A percentile compares a stretch with the other conserved stretches of the same genome.
phyloP scores from a whole-genome alignment of 768 basidiomycete genomes.

The Hemileccinum impolitum region DNA sequence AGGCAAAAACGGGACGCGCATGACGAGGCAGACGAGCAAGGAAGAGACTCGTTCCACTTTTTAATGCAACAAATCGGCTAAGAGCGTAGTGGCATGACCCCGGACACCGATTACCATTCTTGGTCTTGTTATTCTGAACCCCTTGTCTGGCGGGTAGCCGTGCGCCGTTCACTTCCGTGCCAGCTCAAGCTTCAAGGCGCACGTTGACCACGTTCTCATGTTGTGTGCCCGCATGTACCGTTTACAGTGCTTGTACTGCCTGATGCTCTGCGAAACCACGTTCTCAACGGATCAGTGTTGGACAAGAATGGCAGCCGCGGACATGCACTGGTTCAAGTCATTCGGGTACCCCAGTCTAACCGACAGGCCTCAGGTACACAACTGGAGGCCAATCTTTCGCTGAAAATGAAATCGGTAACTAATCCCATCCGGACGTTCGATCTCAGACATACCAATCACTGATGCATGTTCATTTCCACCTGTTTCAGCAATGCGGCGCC shows the following conservation, averaged over 20 bases:
- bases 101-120: slow-evolving; percentile 21
- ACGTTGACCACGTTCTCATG: neutral
- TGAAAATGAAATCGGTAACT: slow-evolving; percentile 8
- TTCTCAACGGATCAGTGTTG: neutral
- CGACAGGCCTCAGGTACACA: neutral
- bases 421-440: neutral
- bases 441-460: slow-evolving; percentile 11
- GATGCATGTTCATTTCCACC: slow-evolving; percentile 30
- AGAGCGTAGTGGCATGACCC: slow-evolving; percentile 18
- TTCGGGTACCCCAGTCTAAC: neutral
- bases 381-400: slow-evolving; percentile 12
- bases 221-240: neutral
- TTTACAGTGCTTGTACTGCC: neutral
- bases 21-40: neutral
- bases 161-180: too few relatives aligned
- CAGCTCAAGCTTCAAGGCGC: too few relatives aligned
- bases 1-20: slow-evolving; percentile 64
- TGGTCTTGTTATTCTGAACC: neutral
- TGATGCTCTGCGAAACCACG: neutral
- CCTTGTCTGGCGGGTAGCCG: too few relatives aligned
- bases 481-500: slow-evolving; percentile 36
- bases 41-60: slow-evolving; percentile 28
- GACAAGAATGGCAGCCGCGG: too few relatives aligned
- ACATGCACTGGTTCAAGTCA: neutral
- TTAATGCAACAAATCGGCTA: slow-evolving; percentile 25